A percentile compares a stretch with the other conserved stretches of the same genome.
phyloP scores from a whole-genome alignment of 73 alveolate genomes.

The Paramecium biaurelia region DNA sequence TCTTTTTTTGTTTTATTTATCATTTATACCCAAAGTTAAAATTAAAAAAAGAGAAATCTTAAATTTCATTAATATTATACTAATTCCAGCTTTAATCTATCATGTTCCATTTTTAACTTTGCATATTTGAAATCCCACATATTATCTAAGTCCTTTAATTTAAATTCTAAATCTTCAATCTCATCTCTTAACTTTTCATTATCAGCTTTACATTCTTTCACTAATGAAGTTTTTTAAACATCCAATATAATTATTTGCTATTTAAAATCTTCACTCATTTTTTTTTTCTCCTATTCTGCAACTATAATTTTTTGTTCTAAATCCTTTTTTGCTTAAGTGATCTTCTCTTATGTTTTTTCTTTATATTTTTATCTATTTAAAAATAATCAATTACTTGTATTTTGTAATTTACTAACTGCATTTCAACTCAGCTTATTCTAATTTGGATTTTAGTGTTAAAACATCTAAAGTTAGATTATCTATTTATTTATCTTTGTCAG shows the following conservation, averaged over 20 bases:
- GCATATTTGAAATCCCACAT: slow-evolving; percentile 46
- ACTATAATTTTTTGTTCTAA: background rate
- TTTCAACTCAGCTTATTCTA: background rate
- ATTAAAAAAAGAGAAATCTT: background rate
- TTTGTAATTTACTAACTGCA: background rate
- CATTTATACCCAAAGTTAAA: background rate
- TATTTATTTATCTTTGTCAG: background rate
- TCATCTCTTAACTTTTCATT: slow-evolving; percentile 35
- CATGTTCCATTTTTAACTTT: background rate
- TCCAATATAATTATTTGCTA: background rate
- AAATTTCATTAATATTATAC: background rate
- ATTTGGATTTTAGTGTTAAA: background rate
- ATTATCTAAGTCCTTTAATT: slow-evolving; percentile 30
- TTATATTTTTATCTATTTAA: background rate
- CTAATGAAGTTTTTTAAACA: slow-evolving; percentile 6
- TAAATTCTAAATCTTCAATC: slow-evolving; percentile 37
- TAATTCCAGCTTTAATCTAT: background rate
- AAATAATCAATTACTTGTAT: background rate
- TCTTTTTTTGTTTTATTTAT: background rate
- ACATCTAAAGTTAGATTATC: slow-evolving; percentile 3
- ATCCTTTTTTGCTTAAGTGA: background rate
- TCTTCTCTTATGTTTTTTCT: background rate
- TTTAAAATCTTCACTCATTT: background rate
- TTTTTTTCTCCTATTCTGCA: background rate
- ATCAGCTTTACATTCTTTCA: background rate